Evolutionary conservation across 805 yeast genomes (phyloP).

Genomic region (Metschnikowia kofuensis): DNA sequence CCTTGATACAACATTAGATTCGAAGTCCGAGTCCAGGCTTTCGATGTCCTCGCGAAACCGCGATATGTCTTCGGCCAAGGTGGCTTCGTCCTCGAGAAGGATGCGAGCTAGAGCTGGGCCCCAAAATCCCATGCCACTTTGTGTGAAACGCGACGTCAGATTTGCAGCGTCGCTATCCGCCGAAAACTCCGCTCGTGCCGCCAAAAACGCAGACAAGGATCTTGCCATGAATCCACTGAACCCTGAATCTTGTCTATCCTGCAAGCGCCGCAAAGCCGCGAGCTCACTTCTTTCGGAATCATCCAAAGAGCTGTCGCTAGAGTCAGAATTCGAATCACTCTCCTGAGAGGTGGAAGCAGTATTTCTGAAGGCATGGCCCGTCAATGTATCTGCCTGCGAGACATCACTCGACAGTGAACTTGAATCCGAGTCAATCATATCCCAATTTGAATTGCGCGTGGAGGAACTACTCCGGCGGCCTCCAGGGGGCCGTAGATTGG

Average conservation of each 20-base stretch:
- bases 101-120: neutral
- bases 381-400: neutral
- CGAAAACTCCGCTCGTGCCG: neutral
- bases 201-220: neutral
- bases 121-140: neutral
- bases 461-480: neutral
- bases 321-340: neutral
- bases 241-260: neutral
- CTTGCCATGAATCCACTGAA: neutral
- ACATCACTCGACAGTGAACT: neutral
- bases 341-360: no score
- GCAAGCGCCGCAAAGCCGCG: neutral
- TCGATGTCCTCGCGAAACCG: neutral
- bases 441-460: neutral
- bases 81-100: neutral
- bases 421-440: neutral
- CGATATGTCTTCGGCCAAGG: neutral
- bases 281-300: neutral
- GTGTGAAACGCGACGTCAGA: neutral
- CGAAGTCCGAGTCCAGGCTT: neutral
- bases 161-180: slow-evolving; percentile 1
- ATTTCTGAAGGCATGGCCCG: no score
- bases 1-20: neutral
- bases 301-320: neutral
- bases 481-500: neutral